Conservation (phyloP, 139 green algal genomes). For the Edaphochlamys debaryana region DNA sequence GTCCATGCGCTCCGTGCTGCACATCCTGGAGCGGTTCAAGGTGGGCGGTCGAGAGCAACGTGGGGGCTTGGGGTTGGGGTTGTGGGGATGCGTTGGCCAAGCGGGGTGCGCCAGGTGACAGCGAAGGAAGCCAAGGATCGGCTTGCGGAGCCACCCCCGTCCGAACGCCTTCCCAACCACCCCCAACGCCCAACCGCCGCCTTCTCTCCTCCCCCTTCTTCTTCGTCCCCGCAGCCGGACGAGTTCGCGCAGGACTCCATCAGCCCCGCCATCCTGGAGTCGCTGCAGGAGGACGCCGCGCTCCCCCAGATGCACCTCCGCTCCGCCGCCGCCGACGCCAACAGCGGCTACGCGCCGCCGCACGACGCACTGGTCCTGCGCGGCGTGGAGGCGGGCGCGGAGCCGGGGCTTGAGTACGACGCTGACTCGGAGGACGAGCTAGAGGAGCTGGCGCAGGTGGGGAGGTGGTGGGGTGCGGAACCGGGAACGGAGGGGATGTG, state of each 20-base stretch:
- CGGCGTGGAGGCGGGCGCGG: slow-evolving; percentile 46
- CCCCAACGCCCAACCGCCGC: too few species aligned
- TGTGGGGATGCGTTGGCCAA: too few species aligned
- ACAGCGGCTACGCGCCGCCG: slow-evolving; percentile 41
- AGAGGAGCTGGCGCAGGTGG: slow-evolving; percentile 33
- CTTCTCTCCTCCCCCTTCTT: too few species aligned
- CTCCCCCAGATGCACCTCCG: slow-evolving; percentile 27
- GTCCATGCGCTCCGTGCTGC: slow-evolving; percentile 57
- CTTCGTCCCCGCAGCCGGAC: slow-evolving; percentile 40
- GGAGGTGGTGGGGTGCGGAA: background rate
- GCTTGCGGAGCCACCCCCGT: too few species aligned
- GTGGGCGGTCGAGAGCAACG: background rate
- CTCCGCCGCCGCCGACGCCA: slow-evolving; percentile 35
- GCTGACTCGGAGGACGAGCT: slow-evolving; percentile 20
- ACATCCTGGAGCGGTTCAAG: slow-evolving; percentile 73
- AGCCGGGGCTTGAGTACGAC: slow-evolving; percentile 62
- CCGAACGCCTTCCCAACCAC: too few species aligned
- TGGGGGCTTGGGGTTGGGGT: too few species aligned
- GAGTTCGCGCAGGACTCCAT: slow-evolving; percentile 55
- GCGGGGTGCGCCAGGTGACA: too few species aligned
- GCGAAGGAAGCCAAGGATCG: too few species aligned
- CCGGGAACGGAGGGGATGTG: too few species aligned
- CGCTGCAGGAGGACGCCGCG: slow-evolving; percentile 44
- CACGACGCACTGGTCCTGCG: slow-evolving; percentile 22
- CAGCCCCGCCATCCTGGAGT: slow-evolving; percentile 47